A percentile compares a stretch with the other conserved stretches of the same genome.
Conservation (phyloP, 108 stramenopile species). For the Stephanodiscus triporus region DNA sequence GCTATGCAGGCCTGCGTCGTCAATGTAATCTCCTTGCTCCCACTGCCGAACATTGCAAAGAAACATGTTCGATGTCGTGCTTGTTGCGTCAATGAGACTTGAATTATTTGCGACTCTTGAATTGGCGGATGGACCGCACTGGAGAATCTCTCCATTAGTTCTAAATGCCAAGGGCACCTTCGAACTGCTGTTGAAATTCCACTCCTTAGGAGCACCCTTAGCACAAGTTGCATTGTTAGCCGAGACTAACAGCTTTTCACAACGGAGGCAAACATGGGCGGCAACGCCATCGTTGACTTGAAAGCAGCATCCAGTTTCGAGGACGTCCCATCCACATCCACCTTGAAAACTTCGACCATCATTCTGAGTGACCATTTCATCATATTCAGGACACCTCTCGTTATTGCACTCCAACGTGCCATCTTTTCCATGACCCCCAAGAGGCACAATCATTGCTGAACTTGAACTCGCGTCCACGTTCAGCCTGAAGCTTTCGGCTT, state of each 20-base stretch:
- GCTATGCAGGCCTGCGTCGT: slow-evolving; percentile 55
- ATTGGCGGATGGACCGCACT: slow-evolving; percentile 51
- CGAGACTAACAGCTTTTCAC: slow-evolving; percentile 28
- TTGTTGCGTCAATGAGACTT: slow-evolving; percentile 14
- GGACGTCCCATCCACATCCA: slow-evolving; percentile 79
- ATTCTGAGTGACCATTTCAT: slow-evolving; percentile 56
- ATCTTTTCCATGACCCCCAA: slow-evolving; percentile 71
- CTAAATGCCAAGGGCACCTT: slow-evolving; percentile 40
- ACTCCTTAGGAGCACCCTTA: slow-evolving; percentile 18
- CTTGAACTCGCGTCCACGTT: slow-evolving; percentile 45
- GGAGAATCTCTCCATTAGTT: slow-evolving; percentile 22
- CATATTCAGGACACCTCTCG: slow-evolving; percentile 52
- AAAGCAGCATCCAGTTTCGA: slow-evolving; percentile 80
- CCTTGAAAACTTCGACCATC: slow-evolving; percentile 70
- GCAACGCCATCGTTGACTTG: slow-evolving; percentile 7
- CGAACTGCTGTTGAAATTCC: slow-evolving; percentile 22
- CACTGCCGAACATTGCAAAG: slow-evolving; percentile 71
- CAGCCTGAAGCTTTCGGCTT: slow-evolving; percentile 66
- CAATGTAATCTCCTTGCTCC: slow-evolving; percentile 82
- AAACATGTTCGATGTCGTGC: slow-evolving; percentile 53
- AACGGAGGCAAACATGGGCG: slow-evolving; percentile 38
- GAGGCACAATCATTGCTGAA: slow-evolving; percentile 30
- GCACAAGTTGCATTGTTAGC: slow-evolving; percentile 35
- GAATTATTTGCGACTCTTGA: slow-evolving; percentile 17
- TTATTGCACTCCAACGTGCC: slow-evolving; percentile 50